These are phyloP conservation scores for Globisporangium paddicum DNA, from an alignment of 352 stramenopile species.

Conservation along the genomic window DNA sequence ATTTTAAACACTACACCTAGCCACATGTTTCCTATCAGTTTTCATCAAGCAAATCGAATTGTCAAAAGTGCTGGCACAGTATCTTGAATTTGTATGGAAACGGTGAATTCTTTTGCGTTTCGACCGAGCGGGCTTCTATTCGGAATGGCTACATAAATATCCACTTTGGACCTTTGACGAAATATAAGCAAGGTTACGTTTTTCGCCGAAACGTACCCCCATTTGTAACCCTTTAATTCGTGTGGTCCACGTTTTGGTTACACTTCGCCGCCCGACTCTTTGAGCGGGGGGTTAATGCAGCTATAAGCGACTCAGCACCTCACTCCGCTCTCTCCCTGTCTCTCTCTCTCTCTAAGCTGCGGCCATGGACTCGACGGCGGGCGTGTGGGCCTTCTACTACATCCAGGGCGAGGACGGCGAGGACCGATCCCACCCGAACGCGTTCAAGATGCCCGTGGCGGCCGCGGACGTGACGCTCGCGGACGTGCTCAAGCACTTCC, in stretches of 20 bases:
- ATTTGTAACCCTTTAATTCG: background rate
- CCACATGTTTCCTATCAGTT: background rate
- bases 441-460: slow-evolving; percentile 51
- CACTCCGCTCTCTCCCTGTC: background rate
- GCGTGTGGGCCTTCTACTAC: slow-evolving; percentile 85
- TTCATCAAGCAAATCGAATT: background rate
- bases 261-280: background rate
- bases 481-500: slow-evolving; percentile 66
- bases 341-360: background rate
- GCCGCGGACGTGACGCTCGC: slow-evolving; percentile 57
- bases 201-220: background rate
- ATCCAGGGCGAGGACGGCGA: slow-evolving; percentile 85
- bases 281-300: background rate
- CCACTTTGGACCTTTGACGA: background rate
- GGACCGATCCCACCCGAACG: slow-evolving; percentile 78
- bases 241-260: slow-evolving; percentile 1
- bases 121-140: slow-evolving; percentile 1
- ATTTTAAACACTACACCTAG: too few species aligned
- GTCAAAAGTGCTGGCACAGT: slow-evolving; percentile 1
- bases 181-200: too few species aligned
- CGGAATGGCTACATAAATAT: slow-evolving; percentile 8
- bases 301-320: background rate
- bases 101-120: background rate
- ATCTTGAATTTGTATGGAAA: background rate
- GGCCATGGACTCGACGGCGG: slow-evolving; percentile 20